A percentile compares a stretch with the other conserved stretches of the same genome.
Evolutionary conservation across 805 yeast species (phyloP).

Genomic region (Naumovozyma castellii): DNA sequence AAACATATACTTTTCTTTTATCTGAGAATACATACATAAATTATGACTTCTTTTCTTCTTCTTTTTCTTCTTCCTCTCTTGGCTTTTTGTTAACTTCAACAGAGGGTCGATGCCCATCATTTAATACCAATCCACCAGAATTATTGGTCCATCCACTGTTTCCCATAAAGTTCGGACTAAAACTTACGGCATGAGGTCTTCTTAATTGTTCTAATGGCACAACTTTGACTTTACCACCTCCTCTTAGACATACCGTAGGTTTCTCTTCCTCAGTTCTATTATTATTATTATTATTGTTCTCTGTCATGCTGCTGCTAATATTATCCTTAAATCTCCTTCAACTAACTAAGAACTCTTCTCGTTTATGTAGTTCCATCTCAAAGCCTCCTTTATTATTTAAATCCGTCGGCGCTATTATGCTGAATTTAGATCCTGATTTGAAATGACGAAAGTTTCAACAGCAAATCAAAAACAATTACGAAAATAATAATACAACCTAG

Average conservation of each 20-base stretch:
- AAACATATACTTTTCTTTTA: too few species aligned
- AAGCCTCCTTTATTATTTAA: too few species aligned
- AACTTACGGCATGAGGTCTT: conserved; percentile 19
- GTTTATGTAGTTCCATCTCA: too few species aligned
- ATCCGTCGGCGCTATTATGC: too few species aligned
- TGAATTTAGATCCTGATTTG: too few species aligned
- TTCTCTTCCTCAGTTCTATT: not conserved
- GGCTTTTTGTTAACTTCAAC: too few species aligned
- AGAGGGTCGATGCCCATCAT: conserved; percentile 21
- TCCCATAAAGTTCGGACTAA: conserved; percentile 3
- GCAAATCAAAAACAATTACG: not conserved
- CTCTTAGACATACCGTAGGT: conserved; percentile 10
- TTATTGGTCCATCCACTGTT: not conserved
- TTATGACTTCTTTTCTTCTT: too few species aligned
- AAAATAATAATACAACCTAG: conserved; percentile 1
- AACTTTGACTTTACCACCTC: conserved; percentile 18
- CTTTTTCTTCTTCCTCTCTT: too few species aligned
- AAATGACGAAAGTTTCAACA: too few species aligned
- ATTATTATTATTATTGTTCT: not conserved
- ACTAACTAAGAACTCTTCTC: too few species aligned
- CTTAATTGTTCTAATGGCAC: conserved; percentile 16
- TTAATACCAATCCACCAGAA: conserved; percentile 17
- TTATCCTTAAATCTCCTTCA: too few species aligned
- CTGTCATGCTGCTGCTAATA: not conserved
- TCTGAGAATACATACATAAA: too few species aligned